phyloP scores from a whole-genome alignment of 2,329 filamentous ascomycete genomes.

The Tolypocladium guangdongense region DNA sequence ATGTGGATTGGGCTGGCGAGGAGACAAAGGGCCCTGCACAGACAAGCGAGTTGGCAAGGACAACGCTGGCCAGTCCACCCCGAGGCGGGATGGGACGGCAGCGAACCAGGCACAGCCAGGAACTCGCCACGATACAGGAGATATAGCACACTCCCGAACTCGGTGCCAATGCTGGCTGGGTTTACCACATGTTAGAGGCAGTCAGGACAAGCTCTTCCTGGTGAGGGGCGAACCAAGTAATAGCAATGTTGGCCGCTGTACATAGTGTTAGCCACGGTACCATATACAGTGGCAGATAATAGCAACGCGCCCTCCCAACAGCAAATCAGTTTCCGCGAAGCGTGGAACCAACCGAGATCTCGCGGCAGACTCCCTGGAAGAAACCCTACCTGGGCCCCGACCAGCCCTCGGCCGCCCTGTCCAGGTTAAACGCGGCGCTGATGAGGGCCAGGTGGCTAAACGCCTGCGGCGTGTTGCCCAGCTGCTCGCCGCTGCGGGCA shows the following conservation, averaged over 20 bases:
- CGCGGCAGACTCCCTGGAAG: neutral
- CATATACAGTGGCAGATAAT: neutral
- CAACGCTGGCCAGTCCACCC: neutral
- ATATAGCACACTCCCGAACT: too few relatives aligned
- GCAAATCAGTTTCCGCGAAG: neutral
- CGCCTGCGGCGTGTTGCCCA: slow-evolving; percentile 71
- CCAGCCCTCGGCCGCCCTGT: slow-evolving; percentile 31
- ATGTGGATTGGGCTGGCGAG: neutral
- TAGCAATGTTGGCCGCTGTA: neutral
- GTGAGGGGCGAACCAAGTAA: too few relatives aligned
- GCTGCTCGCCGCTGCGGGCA: slow-evolving; percentile 60
- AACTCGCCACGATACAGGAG: neutral
- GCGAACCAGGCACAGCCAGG: neutral
- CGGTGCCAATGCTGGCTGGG: too few relatives aligned
- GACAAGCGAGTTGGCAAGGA: neutral
- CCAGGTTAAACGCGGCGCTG: slow-evolving; percentile 67
- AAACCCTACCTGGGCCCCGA: slow-evolving; percentile 2
- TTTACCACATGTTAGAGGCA: too few relatives aligned
- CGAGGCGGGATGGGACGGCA: neutral
- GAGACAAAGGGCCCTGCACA: neutral
- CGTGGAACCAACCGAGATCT: neutral
- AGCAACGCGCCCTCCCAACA: neutral
- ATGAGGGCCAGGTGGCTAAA: slow-evolving; percentile 69
- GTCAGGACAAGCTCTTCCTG: too few relatives aligned
- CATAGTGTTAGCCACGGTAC: neutral